Conservation (phyloP, 495 filamentous ascomycete species). For the Podospora anserina region DNA sequence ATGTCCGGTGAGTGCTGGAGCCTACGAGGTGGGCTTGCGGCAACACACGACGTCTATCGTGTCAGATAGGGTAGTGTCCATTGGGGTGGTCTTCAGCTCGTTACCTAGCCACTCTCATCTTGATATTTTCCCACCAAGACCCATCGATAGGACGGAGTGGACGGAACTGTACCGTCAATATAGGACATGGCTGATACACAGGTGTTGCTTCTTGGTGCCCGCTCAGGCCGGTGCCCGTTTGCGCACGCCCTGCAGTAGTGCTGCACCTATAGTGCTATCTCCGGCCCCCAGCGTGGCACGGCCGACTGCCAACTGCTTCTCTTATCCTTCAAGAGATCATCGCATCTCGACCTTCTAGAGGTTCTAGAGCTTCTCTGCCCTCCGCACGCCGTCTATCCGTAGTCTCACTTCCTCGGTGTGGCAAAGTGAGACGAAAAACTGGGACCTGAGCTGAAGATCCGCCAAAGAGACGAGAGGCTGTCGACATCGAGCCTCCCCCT, state of each 20-base stretch:
- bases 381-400: background rate
- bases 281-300: constrained; percentile 14
- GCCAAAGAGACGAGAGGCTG: background rate
- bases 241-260: constrained; percentile 9
- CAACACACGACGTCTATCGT: constrained; percentile 6
- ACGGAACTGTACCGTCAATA: background rate
- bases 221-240: background rate
- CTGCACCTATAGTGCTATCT: constrained; percentile 4
- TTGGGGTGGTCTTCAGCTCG: background rate
- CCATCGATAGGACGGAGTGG: background rate
- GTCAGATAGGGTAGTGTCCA: constrained; percentile 1
- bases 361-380: constrained; percentile 5
- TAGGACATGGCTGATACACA: background rate
- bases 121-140: background rate
- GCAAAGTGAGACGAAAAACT: constrained; percentile 5
- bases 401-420: background rate
- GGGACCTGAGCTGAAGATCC: constrained; percentile 7
- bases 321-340: background rate
- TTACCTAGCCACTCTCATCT: constrained; percentile 1
- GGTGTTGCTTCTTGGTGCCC: background rate
- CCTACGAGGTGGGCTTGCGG: background rate
- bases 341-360: background rate
- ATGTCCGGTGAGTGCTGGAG: background rate
- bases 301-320: constrained; percentile 1
- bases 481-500: constrained; percentile 2